A percentile compares a stretch with the other conserved stretches of the same genome.
Conservation (phyloP, 306 rosid species). For the Rosa rugosa region DNA sequence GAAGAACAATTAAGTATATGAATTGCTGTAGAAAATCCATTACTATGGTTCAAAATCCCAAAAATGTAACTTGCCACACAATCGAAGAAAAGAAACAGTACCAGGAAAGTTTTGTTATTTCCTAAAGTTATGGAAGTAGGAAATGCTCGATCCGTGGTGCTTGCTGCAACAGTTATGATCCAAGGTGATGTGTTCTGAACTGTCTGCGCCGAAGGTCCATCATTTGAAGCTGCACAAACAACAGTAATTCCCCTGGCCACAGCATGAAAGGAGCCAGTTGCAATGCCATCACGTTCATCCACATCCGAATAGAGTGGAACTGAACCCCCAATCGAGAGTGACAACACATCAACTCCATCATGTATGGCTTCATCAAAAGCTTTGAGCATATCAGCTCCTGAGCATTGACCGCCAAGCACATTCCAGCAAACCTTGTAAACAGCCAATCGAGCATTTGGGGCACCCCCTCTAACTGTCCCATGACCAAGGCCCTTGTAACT, state of each 20-base stretch:
- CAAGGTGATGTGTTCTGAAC: conserved; percentile 43
- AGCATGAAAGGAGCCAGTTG: conserved; percentile 50
- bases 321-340: conserved; percentile 40
- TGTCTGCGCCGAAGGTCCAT: conserved; percentile 39
- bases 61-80: not conserved
- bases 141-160: conserved; percentile 42
- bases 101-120: conserved; percentile 43
- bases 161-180: conserved; percentile 47
- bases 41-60: not conserved
- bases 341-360: conserved; percentile 53
- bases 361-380: conserved; percentile 52
- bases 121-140: conserved; percentile 45
- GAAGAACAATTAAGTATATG: not conserved
- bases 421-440: conserved; percentile 62
- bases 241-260: conserved; percentile 47
- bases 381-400: conserved; percentile 47
- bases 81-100: conserved; percentile 9
- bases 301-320: conserved; percentile 43
- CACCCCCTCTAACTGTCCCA: conserved; percentile 52
- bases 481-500: conserved; percentile 51
- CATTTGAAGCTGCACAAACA: conserved; percentile 37
- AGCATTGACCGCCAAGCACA: conserved; percentile 39
- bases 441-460: conserved; percentile 49
- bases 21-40: not conserved
- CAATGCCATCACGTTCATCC: conserved; percentile 36